Base-by-base conservation (phyloP, 768 basidiomycete genomes). In the Calocybe indica region DNA sequence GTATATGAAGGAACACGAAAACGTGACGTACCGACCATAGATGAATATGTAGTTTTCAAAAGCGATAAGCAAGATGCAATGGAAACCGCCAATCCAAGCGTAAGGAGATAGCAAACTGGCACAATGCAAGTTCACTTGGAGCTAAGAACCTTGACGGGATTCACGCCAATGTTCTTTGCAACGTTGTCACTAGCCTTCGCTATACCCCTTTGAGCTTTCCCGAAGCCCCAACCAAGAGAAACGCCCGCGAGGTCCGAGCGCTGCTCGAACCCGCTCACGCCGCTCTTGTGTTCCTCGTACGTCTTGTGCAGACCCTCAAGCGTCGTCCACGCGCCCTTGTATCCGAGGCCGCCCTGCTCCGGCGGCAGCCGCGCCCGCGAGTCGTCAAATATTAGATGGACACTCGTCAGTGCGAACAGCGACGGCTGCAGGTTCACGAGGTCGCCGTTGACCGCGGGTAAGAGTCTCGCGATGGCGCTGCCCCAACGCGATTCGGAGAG, bases 321-420 rank as follows among this genome's bases (percentile, higher is more conserved):
- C 7, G 80, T 81, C 3, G 75, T 82, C 69, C 79, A 84, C 1
- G 67, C 62, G 4, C 82, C 80, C 31, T 61, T 57, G 56, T 83
- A 85, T 28, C 82, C 82, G n/a, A 85, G 66, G 1, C 83, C 83
- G 4, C 83, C 83, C 48, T 80, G 65, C 40, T 64, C 60, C 0
- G 80, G 75, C 4, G 75, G 53, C 36, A 79, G 59, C 3, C 82
- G 69, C 22, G 83, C 82, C 36, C 80, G 73, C n/a, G 79, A 78
- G 56, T 85, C 82, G 40, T 84, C 80, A 45, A 82, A 81, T 29
- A 85, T 69, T 40, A 83, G 57, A 52, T 84, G 82, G 1, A 80
- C 66, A 14, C 65, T 67, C 2, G 70, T 71, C 12, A 85, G 65
- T 5, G 72, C 64, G 58, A 81, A 83, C 2, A 82, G 62, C 4